Base-by-base conservation (phyloP, 306 rosid genomes). In the Prunus kanzakura region DNA sequence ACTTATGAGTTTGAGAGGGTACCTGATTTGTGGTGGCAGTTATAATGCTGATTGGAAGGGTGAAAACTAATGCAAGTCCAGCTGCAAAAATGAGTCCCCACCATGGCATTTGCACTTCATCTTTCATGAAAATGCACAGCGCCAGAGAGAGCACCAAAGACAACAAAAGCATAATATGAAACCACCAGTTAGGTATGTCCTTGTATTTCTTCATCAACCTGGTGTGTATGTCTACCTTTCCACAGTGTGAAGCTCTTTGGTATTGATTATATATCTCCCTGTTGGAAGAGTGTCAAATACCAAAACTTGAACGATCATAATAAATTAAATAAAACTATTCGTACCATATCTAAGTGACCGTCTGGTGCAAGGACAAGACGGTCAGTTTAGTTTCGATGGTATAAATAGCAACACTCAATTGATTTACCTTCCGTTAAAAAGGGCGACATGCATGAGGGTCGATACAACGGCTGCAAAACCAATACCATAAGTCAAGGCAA, bases 111-210 rank as follows among this genome's bases (percentile, higher is more conserved):
- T 81, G 85, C 23, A 81, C 64, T 25, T 84, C 76, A 54, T 84
- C 79, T 62, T 75, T 78, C 8, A 64, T 55, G 35, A 78, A 69
- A 18, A 84, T 74, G 90, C 92, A 88, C 16, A 90, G 83, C 1
- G 41, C 56, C 0, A 90, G 84, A 64, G 97, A 86, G 55, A 89
- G 82, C 6, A 58, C 27, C 25, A 93, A 49, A 2, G 96, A 81
- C 66, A 46, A 79, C 16, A 10, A 29, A 46, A 90, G 80, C 72
- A 90, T 69, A n/a, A 76, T 1, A 66, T 89, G 66, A 86, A 93
- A 93, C 97, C 96, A 93, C 94, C 97, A 89, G 2, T 89, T 74
- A 52, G 96, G 97, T 76, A 90, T 90, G 83, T 90, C 94, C 75
- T 79, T 65, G 85, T 90, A 90, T 54, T 75, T 82, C 68, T 63